phyloP scores from a whole-genome alignment of 192 early-diverging fungal species.

The Obelidium mucronatum region DNA sequence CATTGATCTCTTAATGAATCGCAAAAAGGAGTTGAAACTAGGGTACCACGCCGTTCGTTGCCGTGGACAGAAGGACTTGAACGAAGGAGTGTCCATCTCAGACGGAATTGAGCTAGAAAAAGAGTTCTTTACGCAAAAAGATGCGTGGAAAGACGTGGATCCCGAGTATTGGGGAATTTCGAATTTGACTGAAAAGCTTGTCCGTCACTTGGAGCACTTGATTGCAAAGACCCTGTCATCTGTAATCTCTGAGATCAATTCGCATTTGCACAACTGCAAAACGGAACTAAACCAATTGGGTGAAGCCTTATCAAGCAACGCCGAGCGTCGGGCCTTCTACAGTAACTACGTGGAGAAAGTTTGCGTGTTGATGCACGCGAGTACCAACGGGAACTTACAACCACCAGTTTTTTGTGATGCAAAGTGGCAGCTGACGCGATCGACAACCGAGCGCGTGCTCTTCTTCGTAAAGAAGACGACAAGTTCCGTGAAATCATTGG shows the following conservation, averaged over 20 bases:
- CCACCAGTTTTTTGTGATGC: not conserved
- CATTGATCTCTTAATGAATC: slow-evolving; percentile 21
- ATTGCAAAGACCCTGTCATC: not conserved
- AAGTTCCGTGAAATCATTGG: not conserved
- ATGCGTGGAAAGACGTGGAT: not conserved
- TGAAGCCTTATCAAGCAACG: not conserved
- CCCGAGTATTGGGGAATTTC: slow-evolving; percentile 6
- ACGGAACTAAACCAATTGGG: not conserved
- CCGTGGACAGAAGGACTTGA: slow-evolving; percentile 29
- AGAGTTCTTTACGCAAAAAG: slow-evolving; percentile 21
- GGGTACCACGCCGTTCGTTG: slow-evolving; percentile 42
- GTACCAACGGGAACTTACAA: slow-evolving; percentile 9
- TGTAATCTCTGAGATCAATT: slow-evolving; percentile 9
- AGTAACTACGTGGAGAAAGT: not conserved
- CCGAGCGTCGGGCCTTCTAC: slow-evolving; percentile 7
- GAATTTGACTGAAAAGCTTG: slow-evolving; percentile 23
- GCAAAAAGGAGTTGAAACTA: slow-evolving; percentile 23
- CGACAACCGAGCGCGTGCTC: not conserved
- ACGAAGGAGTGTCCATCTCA: slow-evolving; percentile 1
- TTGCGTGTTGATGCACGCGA: not conserved
- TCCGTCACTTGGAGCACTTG: slow-evolving; percentile 12
- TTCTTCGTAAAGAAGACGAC: not conserved
- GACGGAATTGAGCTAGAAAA: slow-evolving; percentile 8
- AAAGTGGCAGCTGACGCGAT: not conserved
- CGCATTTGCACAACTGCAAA: not conserved